A percentile compares a stretch with the other conserved stretches of the same genome.
Evolutionary conservation across 768 basidiomycete genomes (phyloP).

Genomic region (Boletus vermiculosoides): DNA sequence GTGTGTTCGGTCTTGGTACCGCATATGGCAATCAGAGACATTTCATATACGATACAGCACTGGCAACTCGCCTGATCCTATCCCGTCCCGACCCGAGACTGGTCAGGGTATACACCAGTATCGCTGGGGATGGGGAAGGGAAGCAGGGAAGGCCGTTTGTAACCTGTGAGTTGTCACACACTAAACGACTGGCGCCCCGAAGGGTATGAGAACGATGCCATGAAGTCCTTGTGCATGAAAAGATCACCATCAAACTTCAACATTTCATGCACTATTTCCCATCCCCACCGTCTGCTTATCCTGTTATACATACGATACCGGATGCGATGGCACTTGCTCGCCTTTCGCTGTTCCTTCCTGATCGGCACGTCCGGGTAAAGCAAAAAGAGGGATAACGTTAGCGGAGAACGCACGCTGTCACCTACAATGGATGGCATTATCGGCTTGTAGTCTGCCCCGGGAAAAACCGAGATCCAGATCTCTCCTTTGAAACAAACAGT

Average conservation of each 20-base stretch:
- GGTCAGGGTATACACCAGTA: background rate
- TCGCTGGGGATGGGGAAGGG: background rate
- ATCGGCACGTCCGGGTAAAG: conserved; percentile 4
- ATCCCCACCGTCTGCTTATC: background rate
- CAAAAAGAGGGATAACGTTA: background rate
- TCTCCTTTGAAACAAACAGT: background rate
- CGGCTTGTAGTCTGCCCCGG: conserved; percentile 1
- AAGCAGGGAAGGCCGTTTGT: background rate
- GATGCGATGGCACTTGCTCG: background rate
- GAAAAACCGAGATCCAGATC: conserved; percentile 19
- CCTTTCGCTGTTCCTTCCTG: conserved; percentile 8
- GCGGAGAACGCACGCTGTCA: background rate
- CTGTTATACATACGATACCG: background rate
- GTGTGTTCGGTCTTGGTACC: conserved; percentile 5
- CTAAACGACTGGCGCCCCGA: background rate
- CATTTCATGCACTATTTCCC: conserved; percentile 1
- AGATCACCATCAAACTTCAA: background rate
- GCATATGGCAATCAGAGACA: background rate
- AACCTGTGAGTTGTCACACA: background rate
- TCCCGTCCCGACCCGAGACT: conserved; percentile 3
- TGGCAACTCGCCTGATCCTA: conserved; percentile 7
- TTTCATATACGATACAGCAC: background rate
- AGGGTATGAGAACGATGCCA: background rate
- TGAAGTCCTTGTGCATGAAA: background rate
- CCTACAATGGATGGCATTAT: conserved; percentile 1